Conservation (phyloP, 441 rosid species). For the Raphanus hybrid region DNA sequence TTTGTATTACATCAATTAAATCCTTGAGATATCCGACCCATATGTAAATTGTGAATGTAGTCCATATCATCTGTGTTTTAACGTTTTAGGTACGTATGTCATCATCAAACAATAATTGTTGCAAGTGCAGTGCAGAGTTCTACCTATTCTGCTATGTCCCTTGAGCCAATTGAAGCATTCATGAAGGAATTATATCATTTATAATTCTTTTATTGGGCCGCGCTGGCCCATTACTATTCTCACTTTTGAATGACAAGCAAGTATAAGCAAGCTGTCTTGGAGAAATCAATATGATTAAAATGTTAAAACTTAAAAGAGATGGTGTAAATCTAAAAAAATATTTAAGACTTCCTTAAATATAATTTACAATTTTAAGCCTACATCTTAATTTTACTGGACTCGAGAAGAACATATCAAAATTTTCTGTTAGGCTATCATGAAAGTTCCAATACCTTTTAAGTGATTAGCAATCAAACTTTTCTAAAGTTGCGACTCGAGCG, state of each 20-base stretch:
- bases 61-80: neutral
- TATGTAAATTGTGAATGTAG: neutral
- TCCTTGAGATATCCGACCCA: neutral
- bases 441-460: neutral
- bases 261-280: neutral
- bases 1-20: neutral
- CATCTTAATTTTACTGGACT: neutral
- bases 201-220: neutral
- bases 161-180: neutral
- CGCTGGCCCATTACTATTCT: too few relatives aligned
- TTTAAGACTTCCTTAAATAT: neutral
- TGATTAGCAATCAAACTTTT: constrained; percentile 11
- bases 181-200: neutral
- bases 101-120: too few relatives aligned
- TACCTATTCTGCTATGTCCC: neutral
- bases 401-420: neutral
- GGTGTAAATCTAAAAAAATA: neutral
- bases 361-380: neutral
- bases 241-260: too few relatives aligned
- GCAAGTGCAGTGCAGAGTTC: too few relatives aligned
- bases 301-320: neutral
- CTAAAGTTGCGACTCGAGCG: neutral
- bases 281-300: neutral
- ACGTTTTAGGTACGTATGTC: neutral
- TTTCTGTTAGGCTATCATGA: neutral